phyloP scores from a whole-genome alignment of 495 filamentous ascomycete species.

The Penicillium bialowiezense region DNA sequence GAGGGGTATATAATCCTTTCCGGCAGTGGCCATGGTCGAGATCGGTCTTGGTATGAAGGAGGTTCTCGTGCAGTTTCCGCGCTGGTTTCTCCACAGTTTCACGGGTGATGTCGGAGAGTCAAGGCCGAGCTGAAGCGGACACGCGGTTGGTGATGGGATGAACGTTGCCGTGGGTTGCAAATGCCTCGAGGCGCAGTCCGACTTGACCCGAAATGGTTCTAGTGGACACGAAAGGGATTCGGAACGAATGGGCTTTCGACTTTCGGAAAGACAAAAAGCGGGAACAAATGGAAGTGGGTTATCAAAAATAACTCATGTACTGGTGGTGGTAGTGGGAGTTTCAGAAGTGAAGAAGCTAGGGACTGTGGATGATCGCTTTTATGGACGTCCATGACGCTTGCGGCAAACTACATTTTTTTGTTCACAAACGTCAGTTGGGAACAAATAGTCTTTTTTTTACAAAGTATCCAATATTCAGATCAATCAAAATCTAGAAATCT shows the following conservation, averaged over 20 bases:
- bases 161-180: constrained; percentile 31
- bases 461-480: too few species aligned
- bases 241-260: constrained; percentile 20
- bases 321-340: background rate
- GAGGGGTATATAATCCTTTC: constrained; percentile 47
- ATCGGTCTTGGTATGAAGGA: constrained; percentile 24
- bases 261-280: background rate
- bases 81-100: constrained; percentile 43
- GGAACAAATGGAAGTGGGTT: constrained; percentile 5
- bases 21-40: constrained; percentile 36
- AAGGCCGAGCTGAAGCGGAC: constrained; percentile 36
- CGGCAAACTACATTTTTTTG: constrained; percentile 1
- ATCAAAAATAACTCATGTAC: constrained; percentile 18
- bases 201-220: constrained; percentile 35
- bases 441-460: background rate
- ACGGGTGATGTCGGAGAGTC: constrained; percentile 44
- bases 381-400: constrained; percentile 5
- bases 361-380: background rate
- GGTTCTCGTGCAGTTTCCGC: constrained; percentile 24
- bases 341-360: background rate
- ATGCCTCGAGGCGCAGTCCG: constrained; percentile 31
- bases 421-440: constrained; percentile 2
- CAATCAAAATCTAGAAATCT: background rate
- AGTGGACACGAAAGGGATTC: constrained; percentile 41
- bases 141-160: constrained; percentile 25